Evolutionary conservation across 441 rosid genomes (phyloP).

Genomic region (Pelargonium citronellum): DNA sequence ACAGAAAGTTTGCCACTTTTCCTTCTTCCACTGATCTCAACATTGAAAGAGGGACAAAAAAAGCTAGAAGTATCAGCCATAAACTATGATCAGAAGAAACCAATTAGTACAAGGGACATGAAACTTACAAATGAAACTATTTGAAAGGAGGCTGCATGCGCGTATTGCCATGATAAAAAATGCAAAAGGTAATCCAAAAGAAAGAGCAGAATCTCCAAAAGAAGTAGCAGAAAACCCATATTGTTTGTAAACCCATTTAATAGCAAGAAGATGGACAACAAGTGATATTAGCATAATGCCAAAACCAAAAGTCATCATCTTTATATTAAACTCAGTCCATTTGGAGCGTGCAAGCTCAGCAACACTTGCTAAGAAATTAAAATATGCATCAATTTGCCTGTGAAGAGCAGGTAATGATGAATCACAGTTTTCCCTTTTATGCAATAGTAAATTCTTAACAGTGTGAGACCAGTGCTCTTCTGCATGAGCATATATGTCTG

Average conservation of each 20-base stretch:
- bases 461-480: conserved; percentile 47
- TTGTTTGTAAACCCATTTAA: conserved; percentile 32
- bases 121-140: conserved; percentile 87
- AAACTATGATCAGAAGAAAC: conserved; percentile 14
- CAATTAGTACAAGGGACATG: conserved; percentile 12
- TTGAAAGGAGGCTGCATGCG: conserved; percentile 85
- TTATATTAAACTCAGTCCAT: conserved; percentile 91
- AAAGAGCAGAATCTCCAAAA: conserved; percentile 36
- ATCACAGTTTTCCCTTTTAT: conserved; percentile 32
- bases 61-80: conserved; percentile 15
- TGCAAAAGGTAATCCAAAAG: conserved; percentile 41
- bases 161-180: conserved; percentile 53
- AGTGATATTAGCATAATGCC: conserved; percentile 59
- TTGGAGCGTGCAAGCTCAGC: conserved; percentile 84
- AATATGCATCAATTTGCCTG: conserved; percentile 53
- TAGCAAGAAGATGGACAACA: conserved; percentile 38
- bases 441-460: conserved; percentile 28
- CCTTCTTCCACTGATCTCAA: conserved; percentile 84
- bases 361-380: conserved; percentile 58
- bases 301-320: conserved; percentile 73
- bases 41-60: conserved; percentile 11
- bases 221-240: conserved; percentile 23
- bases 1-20: conserved; percentile 82
- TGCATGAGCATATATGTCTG: conserved; percentile 56
- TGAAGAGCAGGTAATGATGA: conserved; percentile 33